Evolutionary conservation across 2,329 filamentous ascomycete species (phyloP), one percentile per base, ranked within the genome.

Genomic region (Hypoxylon sp.): DNA sequence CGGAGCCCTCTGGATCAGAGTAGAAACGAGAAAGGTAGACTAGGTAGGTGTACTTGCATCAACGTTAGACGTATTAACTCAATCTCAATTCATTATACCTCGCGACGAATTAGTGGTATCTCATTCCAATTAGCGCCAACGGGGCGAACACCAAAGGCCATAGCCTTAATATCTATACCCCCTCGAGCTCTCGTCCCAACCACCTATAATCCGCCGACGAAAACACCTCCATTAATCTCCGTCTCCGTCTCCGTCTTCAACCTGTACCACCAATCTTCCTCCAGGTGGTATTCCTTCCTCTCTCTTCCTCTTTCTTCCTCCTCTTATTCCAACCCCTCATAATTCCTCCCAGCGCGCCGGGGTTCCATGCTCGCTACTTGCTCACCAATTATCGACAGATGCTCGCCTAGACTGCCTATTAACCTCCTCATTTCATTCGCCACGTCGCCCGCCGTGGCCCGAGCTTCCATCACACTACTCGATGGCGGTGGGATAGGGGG

Each of bases 401-500:
- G 85, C n/a, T 86, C 84, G 5, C 82, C 79, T 2, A 86, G 77
- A 61, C 81, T 84, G 77, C 84, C 83, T 13, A 85, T 82, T 65
- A 89, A 79, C 17, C 83, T 81, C 7, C 86, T 82, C 68, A 89
- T 80, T 71, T 85, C 81, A 63, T 84, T 82, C 48, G 84, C 84
- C 20, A 87, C 84, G 53, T 88, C 86, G 25, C 84, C 83, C 3
- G 81, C 76, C 0, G 84, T 83, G 0, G 86, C 85, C 33, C 83
- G 81, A 2, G 86, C 86, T 74, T 89, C 86, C 81, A 89, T 85
- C 44, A 88, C 85, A 57, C 82, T 81, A 2, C 82, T 77, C 1
- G 84, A 83, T 1, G 87, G 87, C 8, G 84, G 83, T 1, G 79
- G 79, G 3, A 82, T 85, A 25, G 80, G 78, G 2, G 78, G 80